Base-by-base conservation (phyloP, 108 stramenopile species). In the Parmales sp. region DNA sequence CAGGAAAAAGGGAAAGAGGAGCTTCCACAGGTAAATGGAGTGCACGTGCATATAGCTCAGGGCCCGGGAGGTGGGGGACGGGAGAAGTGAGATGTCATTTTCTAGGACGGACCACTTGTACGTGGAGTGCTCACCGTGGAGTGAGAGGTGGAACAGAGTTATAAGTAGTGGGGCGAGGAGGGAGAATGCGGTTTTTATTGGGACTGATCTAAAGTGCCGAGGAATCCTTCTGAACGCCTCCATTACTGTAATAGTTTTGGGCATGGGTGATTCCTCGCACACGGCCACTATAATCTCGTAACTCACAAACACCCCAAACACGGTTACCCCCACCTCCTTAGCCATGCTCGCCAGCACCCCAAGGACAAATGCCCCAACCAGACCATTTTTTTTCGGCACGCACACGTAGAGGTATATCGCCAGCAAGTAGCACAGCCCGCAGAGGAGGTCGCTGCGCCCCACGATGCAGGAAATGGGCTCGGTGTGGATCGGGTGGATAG, bases 61-160 rank as follows among this genome's bases (percentile, higher is more conserved):
- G 5, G 38, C 44, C 19, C 34, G 0, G 18, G 18, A 11, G 22
- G 6, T 43, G 1, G 7, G 3, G 26, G 2, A 5, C 2, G 20
- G 13, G 16, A 51, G 4, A 0, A 49, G 38, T 1, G 69, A 50
- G 1, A 69, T 51, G 26, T 45, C 39, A 37, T 69, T 69, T n/a
- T 69, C 69, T 18, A 69, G 60, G 41, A 69, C 25, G 3, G 51
- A 19, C 69, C 69, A 69, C n/a, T 54, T 18, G 31, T 69, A 69
- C 25, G 63, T 16, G 6, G n/a, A 34, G 3, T 2, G 13, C 2
- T 63, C 25, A 1, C 36, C 29, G 41, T 69, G 69, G 29, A 45
- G 48, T 25, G 8, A 1, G 19, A 46, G 7, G 39, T 63, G 68
- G 2, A 69, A n/a, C 22, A 19, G 13, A 2, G 36, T 19, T 60